A percentile compares a stretch with the other conserved stretches of the same genome.
Conservation (phyloP, 2,329 filamentous ascomycete genomes). For the Phyllosticta paracitricarpa region DNA sequence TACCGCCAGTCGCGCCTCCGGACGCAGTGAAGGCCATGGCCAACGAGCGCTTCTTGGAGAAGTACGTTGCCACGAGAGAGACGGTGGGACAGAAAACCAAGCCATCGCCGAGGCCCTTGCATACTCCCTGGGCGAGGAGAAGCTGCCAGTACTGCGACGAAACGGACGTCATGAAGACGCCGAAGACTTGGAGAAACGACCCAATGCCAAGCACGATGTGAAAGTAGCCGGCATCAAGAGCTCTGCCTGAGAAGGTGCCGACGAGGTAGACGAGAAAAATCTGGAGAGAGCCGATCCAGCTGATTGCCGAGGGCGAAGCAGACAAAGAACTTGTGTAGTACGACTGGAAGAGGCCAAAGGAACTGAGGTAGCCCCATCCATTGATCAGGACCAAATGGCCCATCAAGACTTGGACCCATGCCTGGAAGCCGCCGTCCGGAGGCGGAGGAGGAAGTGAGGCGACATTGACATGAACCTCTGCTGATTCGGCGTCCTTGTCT, state of each 20-base stretch:
- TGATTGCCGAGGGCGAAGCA: conserved; percentile 31
- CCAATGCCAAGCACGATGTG: conserved; percentile 28
- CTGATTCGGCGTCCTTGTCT: background rate
- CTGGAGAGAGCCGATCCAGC: conserved; percentile 41
- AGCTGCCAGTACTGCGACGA: conserved; percentile 37
- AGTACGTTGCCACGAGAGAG: conserved; percentile 30
- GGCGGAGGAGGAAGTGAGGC: conserved; percentile 13
- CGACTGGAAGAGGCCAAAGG: conserved; percentile 48
- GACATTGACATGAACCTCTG: background rate
- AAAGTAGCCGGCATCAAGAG: conserved; percentile 36
- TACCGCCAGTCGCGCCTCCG: conserved; percentile 13
- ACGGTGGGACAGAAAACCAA: conserved; percentile 30
- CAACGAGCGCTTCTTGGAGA: conserved; percentile 20
- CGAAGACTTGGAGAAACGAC: conserved; percentile 26
- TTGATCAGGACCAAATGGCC: conserved; percentile 12
- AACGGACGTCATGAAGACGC: conserved; percentile 36
- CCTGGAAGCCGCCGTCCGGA: conserved; percentile 41
- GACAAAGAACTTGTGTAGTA: conserved; percentile 34
- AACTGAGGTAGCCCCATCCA: conserved; percentile 38
- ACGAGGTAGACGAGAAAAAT: conserved; percentile 35
- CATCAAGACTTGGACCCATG: conserved; percentile 34
- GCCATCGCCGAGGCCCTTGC: conserved; percentile 37
- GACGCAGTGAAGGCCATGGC: conserved; percentile 20
- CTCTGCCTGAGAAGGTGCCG: conserved; percentile 33
- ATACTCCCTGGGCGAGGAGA: conserved; percentile 39